Percentiles rank a stretch among this genome's conserved stretches.
Evolutionary conservation across 192 early-diverging fungal genomes (phyloP).

Genomic region (Dissophora ornata): DNA sequence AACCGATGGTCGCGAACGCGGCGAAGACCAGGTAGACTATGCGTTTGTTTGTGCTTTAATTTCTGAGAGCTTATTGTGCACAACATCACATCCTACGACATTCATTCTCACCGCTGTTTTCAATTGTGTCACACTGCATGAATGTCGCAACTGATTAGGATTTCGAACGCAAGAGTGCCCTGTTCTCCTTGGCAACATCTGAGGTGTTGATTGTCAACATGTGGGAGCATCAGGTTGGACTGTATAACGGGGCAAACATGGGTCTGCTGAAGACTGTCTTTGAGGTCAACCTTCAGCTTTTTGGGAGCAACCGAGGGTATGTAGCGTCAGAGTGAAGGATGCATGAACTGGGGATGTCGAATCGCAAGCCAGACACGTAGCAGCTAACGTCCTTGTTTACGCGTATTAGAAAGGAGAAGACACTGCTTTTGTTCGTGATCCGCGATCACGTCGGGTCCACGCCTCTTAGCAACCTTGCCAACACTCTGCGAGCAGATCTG

Average conservation of each 20-base stretch:
- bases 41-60: background rate
- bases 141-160: too few species aligned
- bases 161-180: conserved; percentile 98
- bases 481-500: conserved; percentile 83
- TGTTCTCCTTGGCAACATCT: conserved; percentile 94
- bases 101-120: background rate
- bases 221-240: conserved; percentile 98
- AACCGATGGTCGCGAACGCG: conserved; percentile 97
- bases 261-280: conserved; percentile 97
- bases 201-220: conserved; percentile 98
- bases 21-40: conserved; percentile 88
- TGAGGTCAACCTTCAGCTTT: conserved; percentile 98
- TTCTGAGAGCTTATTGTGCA: background rate
- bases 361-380: background rate
- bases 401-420: conserved; percentile 79
- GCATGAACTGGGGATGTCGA: too few species aligned
- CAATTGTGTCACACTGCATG: background rate
- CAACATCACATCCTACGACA: too few species aligned
- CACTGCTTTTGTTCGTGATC: conserved; percentile 94
- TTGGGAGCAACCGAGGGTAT: conserved; percentile 80
- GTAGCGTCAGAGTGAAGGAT: too few species aligned
- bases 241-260: conserved; percentile 99
- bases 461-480: conserved; percentile 81
- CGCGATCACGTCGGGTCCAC: conserved; percentile 94
- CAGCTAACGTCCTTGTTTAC: background rate